These are phyloP conservation scores for Onygenales sp. DNA, from an alignment of 2,329 filamentous ascomycete species.

Conservation along the genomic window DNA sequence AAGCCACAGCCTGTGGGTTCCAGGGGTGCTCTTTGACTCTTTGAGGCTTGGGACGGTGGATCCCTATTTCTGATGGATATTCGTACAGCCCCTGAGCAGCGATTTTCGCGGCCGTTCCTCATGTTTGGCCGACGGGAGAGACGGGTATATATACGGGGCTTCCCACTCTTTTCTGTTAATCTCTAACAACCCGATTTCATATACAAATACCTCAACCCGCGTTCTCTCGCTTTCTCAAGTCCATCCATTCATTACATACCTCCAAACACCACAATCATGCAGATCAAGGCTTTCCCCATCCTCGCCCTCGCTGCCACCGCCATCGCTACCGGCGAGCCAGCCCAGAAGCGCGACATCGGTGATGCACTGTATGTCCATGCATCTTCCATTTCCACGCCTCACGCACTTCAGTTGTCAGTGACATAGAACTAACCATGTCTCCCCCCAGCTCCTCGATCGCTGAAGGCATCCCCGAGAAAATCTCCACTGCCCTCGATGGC, in stretches of 20 bases:
- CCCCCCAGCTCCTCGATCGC: background rate
- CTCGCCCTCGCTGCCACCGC: conserved; percentile 13
- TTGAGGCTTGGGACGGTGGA: too few relatives aligned
- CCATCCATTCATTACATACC: background rate
- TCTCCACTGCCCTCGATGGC: background rate
- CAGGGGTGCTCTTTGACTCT: too few relatives aligned
- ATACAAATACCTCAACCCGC: too few relatives aligned
- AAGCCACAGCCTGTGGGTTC: too few relatives aligned
- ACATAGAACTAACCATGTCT: background rate
- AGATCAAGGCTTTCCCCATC: conserved; percentile 14
- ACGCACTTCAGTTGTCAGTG: background rate
- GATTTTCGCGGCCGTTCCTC: too few relatives aligned
- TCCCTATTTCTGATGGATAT: too few relatives aligned
- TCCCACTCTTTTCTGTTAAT: too few relatives aligned
- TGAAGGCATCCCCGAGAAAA: background rate
- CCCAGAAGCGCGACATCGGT: background rate
- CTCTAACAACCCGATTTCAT: too few relatives aligned
- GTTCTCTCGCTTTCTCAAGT: background rate
- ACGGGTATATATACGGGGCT: too few relatives aligned
- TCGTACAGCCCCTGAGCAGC: too few relatives aligned
- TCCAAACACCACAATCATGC: conserved; percentile 10
- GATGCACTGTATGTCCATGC: background rate
- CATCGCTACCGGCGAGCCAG: conserved; percentile 6
- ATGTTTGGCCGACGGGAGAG: too few relatives aligned
- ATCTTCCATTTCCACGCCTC: background rate